Conservation (phyloP, 352 stramenopile species). For the Phytophthora cactorum region DNA sequence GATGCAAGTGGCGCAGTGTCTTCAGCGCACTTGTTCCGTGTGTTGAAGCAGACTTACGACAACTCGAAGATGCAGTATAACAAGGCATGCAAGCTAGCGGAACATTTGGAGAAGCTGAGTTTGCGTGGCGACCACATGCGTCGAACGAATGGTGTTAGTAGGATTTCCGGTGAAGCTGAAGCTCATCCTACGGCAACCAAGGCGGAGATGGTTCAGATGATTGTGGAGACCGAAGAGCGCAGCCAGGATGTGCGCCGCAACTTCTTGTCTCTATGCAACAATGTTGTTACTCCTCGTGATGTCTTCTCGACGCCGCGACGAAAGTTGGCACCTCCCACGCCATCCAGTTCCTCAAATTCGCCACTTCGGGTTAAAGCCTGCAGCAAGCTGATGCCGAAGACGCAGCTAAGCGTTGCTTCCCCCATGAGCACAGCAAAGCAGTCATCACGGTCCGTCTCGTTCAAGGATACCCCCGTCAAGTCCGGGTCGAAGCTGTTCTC, state of each 20-base stretch:
- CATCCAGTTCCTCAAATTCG: conserved; percentile 39
- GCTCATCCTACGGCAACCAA: conserved; percentile 40
- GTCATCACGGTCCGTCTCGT: conserved; percentile 50
- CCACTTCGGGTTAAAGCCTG: conserved; percentile 52
- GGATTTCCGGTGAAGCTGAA: conserved; percentile 22
- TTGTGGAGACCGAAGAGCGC: conserved; percentile 52
- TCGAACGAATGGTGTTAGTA: conserved; percentile 31
- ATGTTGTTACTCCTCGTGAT: conserved; percentile 61
- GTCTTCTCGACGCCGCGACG: conserved; percentile 52
- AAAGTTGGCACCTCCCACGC: conserved; percentile 37
- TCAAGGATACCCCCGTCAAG: conserved; percentile 63
- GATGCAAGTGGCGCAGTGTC: conserved; percentile 30
- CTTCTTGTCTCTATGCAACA: conserved; percentile 71
- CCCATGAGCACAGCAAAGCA: conserved; percentile 61
- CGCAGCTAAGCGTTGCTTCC: conserved; percentile 71
- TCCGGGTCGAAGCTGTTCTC: conserved; percentile 65
- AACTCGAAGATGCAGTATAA: conserved; percentile 82
- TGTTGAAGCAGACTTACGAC: conserved; percentile 79
- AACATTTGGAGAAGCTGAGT: conserved; percentile 61
- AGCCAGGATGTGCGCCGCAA: conserved; percentile 51
- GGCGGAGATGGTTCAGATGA: conserved; percentile 52
- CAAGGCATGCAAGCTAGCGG: conserved; percentile 54
- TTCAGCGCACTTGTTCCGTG: conserved; percentile 63
- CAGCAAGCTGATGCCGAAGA: conserved; percentile 76
- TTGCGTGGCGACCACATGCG: conserved; percentile 38